Percentiles rank a stretch among this genome's conserved stretches.
phyloP scores from a whole-genome alignment of 345 rosid genomes.

The Boechera retrofracta region DNA sequence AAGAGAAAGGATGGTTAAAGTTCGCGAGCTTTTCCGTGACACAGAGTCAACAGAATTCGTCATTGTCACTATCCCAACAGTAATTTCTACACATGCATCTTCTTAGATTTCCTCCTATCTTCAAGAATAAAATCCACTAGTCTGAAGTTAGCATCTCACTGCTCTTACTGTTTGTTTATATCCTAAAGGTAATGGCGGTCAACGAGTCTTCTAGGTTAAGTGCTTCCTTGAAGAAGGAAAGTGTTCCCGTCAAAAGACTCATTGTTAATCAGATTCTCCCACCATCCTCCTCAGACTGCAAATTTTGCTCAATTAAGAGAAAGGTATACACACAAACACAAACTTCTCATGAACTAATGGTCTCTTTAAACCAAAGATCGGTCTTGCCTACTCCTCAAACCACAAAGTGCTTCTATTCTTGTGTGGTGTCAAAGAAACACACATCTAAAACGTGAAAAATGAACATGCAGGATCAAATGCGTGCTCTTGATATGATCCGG shows the following conservation, averaged over 20 bases:
- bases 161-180: conserved; percentile 26
- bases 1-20: conserved; percentile 97
- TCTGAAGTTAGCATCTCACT: conserved; percentile 2
- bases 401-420: conserved; percentile 11
- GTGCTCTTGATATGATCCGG: conserved; percentile 82
- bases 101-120: conserved; percentile 15
- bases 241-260: conserved; percentile 88
- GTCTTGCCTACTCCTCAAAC: conserved; percentile 2
- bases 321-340: conserved; percentile 59
- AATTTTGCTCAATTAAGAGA: conserved; percentile 93
- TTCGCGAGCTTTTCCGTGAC: conserved; percentile 92
- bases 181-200: conserved; percentile 87
- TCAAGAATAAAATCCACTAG: background rate
- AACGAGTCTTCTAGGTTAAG: conserved; percentile 86
- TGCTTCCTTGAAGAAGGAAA: conserved; percentile 86
- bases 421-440: conserved; percentile 1
- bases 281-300: conserved; percentile 91
- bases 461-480: conserved; percentile 84
- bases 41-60: conserved; percentile 90
- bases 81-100: conserved; percentile 43
- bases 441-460: conserved; percentile 13
- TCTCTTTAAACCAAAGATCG: conserved; percentile 19
- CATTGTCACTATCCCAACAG: conserved; percentile 95
- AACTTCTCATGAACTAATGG: conserved; percentile 14
- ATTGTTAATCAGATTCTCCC: conserved; percentile 93